These are phyloP conservation scores for Primulina huaijiensis DNA, from an alignment of 257 asterid species.

Conservation along the genomic window DNA sequence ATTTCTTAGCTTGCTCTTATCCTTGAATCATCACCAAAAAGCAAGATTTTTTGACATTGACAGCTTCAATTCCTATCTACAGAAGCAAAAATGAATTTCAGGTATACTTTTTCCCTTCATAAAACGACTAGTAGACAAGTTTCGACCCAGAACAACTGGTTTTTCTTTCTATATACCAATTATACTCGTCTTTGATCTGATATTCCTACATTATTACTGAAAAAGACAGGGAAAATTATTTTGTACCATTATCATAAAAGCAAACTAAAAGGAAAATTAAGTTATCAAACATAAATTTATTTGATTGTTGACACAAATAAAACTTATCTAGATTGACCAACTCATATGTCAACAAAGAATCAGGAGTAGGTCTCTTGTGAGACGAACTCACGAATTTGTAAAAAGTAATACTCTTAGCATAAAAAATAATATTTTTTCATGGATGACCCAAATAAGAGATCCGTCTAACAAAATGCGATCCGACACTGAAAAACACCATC, in stretches of 20 bases:
- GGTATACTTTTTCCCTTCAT: neutral
- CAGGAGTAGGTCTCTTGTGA: no score
- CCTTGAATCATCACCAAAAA: neutral
- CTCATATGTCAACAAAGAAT: neutral
- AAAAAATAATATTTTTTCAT: no score
- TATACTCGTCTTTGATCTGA: neutral
- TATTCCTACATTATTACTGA: neutral
- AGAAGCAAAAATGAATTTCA: neutral
- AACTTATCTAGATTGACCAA: neutral
- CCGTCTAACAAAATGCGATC: no score
- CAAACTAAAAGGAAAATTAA: no score
- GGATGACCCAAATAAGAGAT: no score
- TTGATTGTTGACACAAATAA: neutral
- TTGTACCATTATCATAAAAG: no score
- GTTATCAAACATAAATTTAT: no score
- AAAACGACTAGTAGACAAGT: neutral
- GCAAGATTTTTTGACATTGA: neutral
- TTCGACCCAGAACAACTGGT: neutral
- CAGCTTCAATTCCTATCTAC: neutral
- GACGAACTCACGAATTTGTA: no score
- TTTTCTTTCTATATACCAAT: neutral
- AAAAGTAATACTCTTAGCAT: no score
- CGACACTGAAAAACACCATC: neutral
- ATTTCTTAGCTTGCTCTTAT: no score
- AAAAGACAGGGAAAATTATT: no score